Evolutionary conservation across 73 alveolate species (phyloP).

Genomic region (Paramecium tetraurelia): DNA sequence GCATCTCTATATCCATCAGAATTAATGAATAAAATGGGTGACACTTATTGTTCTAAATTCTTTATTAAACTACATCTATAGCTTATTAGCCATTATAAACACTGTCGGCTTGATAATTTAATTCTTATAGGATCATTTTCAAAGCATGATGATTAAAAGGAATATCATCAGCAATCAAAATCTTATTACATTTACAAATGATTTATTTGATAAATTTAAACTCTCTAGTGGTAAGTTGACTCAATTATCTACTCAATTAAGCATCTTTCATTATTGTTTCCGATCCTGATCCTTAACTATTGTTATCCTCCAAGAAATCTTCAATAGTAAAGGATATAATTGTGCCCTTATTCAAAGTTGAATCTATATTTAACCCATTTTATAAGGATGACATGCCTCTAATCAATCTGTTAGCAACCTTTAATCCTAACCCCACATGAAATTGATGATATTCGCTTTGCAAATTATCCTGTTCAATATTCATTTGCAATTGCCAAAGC

Average conservation of each 20-base stretch:
- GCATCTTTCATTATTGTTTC: neutral
- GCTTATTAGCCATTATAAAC: constrained; percentile 18
- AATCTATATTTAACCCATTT: neutral
- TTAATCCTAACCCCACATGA: constrained; percentile 32
- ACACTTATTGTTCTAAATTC: neutral
- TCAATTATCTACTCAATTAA: neutral
- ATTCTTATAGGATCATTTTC: neutral
- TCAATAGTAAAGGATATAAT: neutral
- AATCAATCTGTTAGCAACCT: constrained; percentile 5
- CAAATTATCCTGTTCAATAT: neutral
- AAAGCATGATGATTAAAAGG: constrained; percentile 35
- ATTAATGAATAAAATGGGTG: constrained; percentile 24
- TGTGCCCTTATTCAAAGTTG: neutral
- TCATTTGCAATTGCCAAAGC: neutral
- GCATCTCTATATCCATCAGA: constrained; percentile 48
- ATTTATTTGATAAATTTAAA: neutral
- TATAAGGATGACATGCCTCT: neutral
- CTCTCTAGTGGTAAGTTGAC: neutral
- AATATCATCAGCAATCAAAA: constrained; percentile 14
- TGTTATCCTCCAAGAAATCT: neutral
- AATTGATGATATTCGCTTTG: neutral
- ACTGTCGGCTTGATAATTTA: neutral
- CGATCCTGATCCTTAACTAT: neutral
- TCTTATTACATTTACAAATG: neutral
- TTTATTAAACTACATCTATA: neutral